phyloP scores from a whole-genome alignment of 306 rosid genomes.

The Medicago ruthenica region DNA sequence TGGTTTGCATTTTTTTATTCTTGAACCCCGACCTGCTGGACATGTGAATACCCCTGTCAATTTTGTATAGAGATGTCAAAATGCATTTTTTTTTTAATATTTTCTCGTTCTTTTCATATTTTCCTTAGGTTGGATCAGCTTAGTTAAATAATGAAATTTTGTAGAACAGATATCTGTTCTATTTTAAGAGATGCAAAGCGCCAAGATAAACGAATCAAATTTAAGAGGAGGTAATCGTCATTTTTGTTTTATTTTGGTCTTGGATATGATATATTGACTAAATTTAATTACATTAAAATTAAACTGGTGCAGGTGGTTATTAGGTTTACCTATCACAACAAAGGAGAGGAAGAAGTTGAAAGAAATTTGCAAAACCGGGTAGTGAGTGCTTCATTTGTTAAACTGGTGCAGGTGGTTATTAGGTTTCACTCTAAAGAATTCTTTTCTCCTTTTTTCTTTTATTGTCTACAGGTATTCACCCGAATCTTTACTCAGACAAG shows the following conservation, averaged over 20 bases:
- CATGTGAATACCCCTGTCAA: background rate
- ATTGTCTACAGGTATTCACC: slow-evolving; percentile 48
- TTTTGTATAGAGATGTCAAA: background rate
- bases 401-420: no score
- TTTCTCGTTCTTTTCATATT: background rate
- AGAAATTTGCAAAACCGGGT: slow-evolving; percentile 48
- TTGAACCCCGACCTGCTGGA: background rate
- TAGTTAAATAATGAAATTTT: slow-evolving; percentile 39
- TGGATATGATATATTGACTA: background rate
- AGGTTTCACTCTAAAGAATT: background rate
- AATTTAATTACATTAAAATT: background rate
- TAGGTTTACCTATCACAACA: slow-evolving; percentile 59
- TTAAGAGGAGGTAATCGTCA: slow-evolving; percentile 59
- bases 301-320: slow-evolving; percentile 68
- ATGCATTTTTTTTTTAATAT: background rate
- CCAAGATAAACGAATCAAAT: slow-evolving; percentile 55
- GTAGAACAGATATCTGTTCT: slow-evolving; percentile 49
- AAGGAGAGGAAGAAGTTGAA: slow-evolving; percentile 46
- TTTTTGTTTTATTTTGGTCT: background rate
- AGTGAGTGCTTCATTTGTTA: slow-evolving; percentile 39
- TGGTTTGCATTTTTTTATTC: background rate
- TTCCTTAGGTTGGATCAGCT: background rate
- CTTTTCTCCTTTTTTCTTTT: background rate
- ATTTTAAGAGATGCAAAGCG: slow-evolving; percentile 50
- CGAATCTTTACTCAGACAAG: slow-evolving; percentile 77